Percentiles rank a stretch among this genome's conserved stretches.
phyloP scores from a whole-genome alignment of 1,139 yeast genomes.

The Blastobotrys serpentis region DNA sequence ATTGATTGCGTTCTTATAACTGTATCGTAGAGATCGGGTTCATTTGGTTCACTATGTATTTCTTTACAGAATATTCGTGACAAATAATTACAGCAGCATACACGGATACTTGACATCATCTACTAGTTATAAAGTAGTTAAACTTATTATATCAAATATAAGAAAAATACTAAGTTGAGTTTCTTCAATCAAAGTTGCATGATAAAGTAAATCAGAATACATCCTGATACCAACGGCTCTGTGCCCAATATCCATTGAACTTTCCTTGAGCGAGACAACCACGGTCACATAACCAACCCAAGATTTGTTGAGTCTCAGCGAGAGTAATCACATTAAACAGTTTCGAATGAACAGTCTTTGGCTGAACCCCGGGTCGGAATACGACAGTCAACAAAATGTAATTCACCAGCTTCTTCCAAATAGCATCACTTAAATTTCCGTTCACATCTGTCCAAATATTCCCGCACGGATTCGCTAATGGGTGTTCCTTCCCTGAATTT shows the following conservation, averaged over 20 bases:
- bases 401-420: constrained; percentile 61
- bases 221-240: constrained; percentile 52
- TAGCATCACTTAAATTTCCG: constrained; percentile 55
- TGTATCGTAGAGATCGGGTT: no score
- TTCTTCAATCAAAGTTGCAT: no score
- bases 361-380: constrained; percentile 58
- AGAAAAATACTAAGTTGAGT: no score
- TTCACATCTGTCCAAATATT: constrained; percentile 69
- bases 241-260: constrained; percentile 51
- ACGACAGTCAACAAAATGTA: constrained; percentile 53
- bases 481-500: constrained; percentile 27
- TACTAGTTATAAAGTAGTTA: no score
- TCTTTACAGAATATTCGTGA: no score
- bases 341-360: constrained; percentile 38
- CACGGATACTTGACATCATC: no score
- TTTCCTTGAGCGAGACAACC: constrained; percentile 44
- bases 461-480: constrained; percentile 66
- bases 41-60: no score
- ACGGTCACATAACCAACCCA: constrained; percentile 57
- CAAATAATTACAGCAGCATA: no score
- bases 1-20: no score
- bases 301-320: constrained; percentile 50
- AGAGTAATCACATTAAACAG: constrained; percentile 47
- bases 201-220: constrained; percentile 14
- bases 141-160: no score